Evolutionary conservation across 2,329 filamentous ascomycete species (phyloP).

Genomic region (Pezicula carpinea): DNA sequence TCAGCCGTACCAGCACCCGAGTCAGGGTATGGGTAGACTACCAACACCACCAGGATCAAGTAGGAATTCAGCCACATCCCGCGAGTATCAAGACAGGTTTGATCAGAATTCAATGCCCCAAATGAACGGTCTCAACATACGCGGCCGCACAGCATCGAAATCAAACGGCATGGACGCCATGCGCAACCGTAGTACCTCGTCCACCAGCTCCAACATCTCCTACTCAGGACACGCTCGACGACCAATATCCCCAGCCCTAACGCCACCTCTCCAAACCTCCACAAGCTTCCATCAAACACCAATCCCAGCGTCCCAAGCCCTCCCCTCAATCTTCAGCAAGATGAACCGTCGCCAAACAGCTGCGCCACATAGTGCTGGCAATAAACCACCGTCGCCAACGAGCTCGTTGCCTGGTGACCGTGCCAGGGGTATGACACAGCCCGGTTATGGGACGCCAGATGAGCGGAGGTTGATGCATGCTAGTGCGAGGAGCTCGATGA

Average conservation of each 20-base stretch:
- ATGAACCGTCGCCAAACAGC: constrained; percentile 12
- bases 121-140: constrained; percentile 5
- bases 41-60: background rate
- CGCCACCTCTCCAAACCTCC: background rate
- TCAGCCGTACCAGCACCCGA: background rate
- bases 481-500: background rate
- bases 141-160: constrained; percentile 1
- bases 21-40: background rate
- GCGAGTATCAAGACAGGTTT: background rate
- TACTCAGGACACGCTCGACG: background rate
- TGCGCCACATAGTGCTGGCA: background rate
- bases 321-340: constrained; percentile 13
- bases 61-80: background rate
- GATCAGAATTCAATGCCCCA: background rate
- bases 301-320: constrained; percentile 3
- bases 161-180: background rate
- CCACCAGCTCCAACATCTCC: constrained; percentile 2
- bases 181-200: background rate
- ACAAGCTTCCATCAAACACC: constrained; percentile 2
- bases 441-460: background rate
- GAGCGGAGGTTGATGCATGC: background rate
- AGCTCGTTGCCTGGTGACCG: background rate
- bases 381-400: constrained; percentile 1
- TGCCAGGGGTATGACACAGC: too few species aligned
- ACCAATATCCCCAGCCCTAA: constrained; percentile 1